Percentiles rank a stretch among this genome's conserved stretches.
Evolutionary conservation across 495 filamentous ascomycete species (phyloP).

Genomic region (Collariella sp.): DNA sequence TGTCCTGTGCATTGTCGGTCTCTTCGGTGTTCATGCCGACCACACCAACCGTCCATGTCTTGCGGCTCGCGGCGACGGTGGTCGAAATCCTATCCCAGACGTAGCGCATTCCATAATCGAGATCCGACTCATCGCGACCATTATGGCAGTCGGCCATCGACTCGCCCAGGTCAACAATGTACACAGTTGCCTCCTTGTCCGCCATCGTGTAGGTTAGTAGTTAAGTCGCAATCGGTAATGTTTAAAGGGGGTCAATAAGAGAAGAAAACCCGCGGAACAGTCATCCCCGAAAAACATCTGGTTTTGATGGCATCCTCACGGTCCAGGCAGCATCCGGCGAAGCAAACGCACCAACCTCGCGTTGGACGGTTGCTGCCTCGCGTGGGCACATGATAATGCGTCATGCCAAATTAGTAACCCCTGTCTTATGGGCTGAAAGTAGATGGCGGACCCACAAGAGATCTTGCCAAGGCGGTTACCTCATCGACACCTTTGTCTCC

Average conservation of each 20-base stretch:
- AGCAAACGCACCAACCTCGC: conserved; percentile 5
- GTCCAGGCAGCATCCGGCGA: conserved; percentile 25
- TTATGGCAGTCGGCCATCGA: conserved; percentile 71
- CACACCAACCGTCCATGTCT: conserved; percentile 71
- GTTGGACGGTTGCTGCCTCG: conserved; percentile 14
- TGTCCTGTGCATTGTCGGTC: conserved; percentile 57
- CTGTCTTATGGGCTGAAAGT: neutral
- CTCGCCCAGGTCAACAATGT: conserved; percentile 75
- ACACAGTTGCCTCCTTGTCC: conserved; percentile 88
- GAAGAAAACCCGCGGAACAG: neutral
- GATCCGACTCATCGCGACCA: conserved; percentile 70
- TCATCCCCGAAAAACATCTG: neutral
- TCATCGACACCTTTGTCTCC: too few relatives aligned
- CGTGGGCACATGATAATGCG: conserved; percentile 28
- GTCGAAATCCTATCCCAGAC: conserved; percentile 92
- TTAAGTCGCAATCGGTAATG: neutral
- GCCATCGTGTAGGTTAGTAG: conserved; percentile 54
- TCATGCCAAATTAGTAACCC: conserved; percentile 1
- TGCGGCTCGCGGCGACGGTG: conserved; percentile 73
- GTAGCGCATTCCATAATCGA: conserved; percentile 86
- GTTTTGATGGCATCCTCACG: neutral
- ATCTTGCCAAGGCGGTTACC: neutral
- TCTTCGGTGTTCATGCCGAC: conserved; percentile 75
- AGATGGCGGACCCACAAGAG: neutral
- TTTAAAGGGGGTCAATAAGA: neutral